Evolutionary conservation across 192 early-diverging fungal genomes (phyloP).

Genomic region (Backusella macrospora): DNA sequence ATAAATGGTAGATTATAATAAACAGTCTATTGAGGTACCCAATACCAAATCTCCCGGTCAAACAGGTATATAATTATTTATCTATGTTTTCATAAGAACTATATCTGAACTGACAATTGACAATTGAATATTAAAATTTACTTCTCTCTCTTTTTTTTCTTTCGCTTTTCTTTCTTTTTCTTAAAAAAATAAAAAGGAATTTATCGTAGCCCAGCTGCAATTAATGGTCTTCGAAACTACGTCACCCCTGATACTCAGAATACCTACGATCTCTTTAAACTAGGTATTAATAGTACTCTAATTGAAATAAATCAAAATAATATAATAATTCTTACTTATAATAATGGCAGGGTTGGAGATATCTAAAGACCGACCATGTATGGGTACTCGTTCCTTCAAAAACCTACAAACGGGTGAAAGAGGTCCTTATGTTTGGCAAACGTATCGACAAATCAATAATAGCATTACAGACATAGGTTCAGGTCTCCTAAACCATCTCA

Average conservation of each 20-base stretch:
- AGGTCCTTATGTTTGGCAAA: slow-evolving; percentile 72
- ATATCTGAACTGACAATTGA: too few relatives aligned
- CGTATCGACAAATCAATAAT: slow-evolving; percentile 62
- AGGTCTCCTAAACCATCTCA: slow-evolving; percentile 64
- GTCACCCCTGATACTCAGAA: slow-evolving; percentile 50
- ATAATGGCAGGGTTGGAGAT: slow-evolving; percentile 48
- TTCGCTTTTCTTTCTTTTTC: neutral
- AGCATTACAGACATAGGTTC: slow-evolving; percentile 66
- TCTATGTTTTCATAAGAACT: too few relatives aligned
- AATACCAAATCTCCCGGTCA: slow-evolving; percentile 49
- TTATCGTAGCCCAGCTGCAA: slow-evolving; percentile 9
- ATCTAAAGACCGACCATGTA: slow-evolving; percentile 54
- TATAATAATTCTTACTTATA: neutral
- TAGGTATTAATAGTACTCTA: slow-evolving; percentile 34
- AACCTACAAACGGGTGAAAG: slow-evolving; percentile 59
- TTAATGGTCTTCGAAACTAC: slow-evolving; percentile 30
- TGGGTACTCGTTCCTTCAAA: slow-evolving; percentile 63
- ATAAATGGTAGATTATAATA: slow-evolving; percentile 36
- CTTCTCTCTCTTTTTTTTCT: too few relatives aligned
- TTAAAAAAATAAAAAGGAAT: neutral
- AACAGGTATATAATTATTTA: too few relatives aligned
- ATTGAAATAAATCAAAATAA: neutral
- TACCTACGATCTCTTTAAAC: slow-evolving; percentile 49
- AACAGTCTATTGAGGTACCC: slow-evolving; percentile 53
- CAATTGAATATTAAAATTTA: too few relatives aligned